Base-by-base conservation (phyloP, 768 basidiomycete species). In the Strobilomyces echinocephalus region DNA sequence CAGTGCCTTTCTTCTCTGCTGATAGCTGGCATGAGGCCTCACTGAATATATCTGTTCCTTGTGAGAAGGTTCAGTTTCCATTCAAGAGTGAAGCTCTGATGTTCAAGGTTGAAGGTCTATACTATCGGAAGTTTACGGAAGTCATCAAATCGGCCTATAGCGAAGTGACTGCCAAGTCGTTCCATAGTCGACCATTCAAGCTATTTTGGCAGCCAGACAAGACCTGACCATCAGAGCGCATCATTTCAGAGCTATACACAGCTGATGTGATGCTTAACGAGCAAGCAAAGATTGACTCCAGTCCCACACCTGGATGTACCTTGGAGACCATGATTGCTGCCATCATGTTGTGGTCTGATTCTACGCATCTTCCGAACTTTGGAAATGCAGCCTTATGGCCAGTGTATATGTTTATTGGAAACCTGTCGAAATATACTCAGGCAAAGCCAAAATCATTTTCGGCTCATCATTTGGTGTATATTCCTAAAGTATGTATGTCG, bases 281-380 rank as follows among this genome's bases (percentile, higher is more conserved):
- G 12, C 1, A 51, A 9, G 26, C 11, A 4, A 51, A 4, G 1
- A n/a, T 44, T 10, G 3, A 35, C 0, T 5, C 30, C 1, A 4
- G 14, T 5, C 7, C 38, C 26, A 3, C 41, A 2, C 7, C 42
- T 15, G 41, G 50, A 14, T 51, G 41, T 20, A 49, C 0, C 18
- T 2, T 50, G 7, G 41, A 54, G 8, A 36, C 48, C 0, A 50
- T 59, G 0, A 28, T 68, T 8, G 56, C 54, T 0, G 31, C 54
- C 0, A 28, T 68, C 16, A 69, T 69, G 61, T 30, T 69, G 1
- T 69, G 66, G 57, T 69, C 59, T 0, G 54, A 69, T 24, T 60
- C 49, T 0, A 69, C 65, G 0, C 60, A 69, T n/a, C 59, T 67
- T 0, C 48, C 67, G 1, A 49, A 46, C 3, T 67, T 69, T 18